Conservation (phyloP, 345 rosid species). For the Garcia nutans region DNA sequence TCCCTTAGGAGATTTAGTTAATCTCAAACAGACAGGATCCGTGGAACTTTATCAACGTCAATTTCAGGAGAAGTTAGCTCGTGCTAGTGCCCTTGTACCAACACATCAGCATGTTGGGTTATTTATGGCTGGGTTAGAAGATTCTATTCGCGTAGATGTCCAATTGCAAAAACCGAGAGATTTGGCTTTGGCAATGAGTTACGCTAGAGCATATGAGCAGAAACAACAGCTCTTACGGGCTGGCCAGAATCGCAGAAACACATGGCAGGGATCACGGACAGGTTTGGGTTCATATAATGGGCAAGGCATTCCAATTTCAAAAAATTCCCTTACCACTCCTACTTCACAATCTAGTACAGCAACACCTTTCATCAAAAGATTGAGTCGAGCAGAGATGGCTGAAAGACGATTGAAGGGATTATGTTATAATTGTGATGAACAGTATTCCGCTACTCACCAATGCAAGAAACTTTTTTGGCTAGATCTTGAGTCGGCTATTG, state of each 20-base stretch:
- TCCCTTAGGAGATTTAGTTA: not conserved
- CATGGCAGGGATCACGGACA: too few species aligned
- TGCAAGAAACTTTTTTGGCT: not conserved
- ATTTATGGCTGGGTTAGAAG: not conserved
- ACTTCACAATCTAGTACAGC: too few species aligned
- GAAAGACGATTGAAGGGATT: not conserved
- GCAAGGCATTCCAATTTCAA: too few species aligned
- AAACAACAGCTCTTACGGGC: not conserved
- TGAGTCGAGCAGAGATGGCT: not conserved
- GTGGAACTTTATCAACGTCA: not conserved
- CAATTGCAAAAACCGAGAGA: not conserved
- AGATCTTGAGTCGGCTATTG: not conserved
- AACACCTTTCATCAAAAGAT: too few species aligned
- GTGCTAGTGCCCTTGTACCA: not conserved
- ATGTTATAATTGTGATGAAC: not conserved
- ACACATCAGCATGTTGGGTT: not conserved
- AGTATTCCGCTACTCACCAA: not conserved
- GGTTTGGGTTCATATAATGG: too few species aligned
- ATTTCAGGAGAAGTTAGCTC: not conserved
- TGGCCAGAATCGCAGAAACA: too few species aligned
- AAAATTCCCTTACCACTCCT: too few species aligned
- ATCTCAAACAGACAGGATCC: not conserved
- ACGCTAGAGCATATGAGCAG: not conserved
- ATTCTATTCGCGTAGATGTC: not conserved
- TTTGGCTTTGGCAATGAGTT: not conserved